Evolutionary conservation across 495 filamentous ascomycete genomes (phyloP).

Genomic region (Halenospora varia): DNA sequence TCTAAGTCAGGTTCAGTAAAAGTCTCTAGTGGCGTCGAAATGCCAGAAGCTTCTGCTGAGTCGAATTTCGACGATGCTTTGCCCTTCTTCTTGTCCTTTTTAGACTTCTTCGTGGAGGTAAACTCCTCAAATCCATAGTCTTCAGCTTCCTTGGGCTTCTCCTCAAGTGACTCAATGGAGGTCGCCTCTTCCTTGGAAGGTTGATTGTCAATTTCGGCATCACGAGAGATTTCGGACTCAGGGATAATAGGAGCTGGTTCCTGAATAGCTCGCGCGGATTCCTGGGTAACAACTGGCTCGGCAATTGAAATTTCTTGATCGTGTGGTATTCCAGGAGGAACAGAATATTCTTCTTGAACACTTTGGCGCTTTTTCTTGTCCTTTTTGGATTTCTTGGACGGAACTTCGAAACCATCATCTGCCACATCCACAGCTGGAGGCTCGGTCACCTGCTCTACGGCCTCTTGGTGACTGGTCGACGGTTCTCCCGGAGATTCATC

Average conservation of each 20-base stretch:
- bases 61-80: constrained; percentile 2
- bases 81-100: constrained; percentile 23
- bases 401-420: constrained; percentile 13
- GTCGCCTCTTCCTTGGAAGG: background rate
- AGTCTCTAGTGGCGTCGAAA: constrained; percentile 10
- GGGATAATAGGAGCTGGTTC: background rate
- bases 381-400: constrained; percentile 24
- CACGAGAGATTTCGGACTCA: background rate
- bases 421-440: background rate
- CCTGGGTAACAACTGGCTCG: background rate
- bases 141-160: background rate
- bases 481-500: background rate
- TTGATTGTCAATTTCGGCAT: background rate
- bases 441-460: background rate
- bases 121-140: too few species aligned
- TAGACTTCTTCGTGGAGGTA: constrained; percentile 25
- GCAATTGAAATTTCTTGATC: background rate
- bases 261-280: background rate
- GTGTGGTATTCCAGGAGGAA: too few species aligned
- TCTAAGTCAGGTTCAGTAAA: background rate
- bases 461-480: background rate
- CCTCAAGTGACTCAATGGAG: background rate
- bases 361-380: constrained; percentile 17
- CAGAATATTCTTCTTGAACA: too few species aligned
- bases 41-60: constrained; percentile 5